Base-by-base conservation (phyloP, 768 basidiomycete genomes). In the Pleurotus pulmonarius region DNA sequence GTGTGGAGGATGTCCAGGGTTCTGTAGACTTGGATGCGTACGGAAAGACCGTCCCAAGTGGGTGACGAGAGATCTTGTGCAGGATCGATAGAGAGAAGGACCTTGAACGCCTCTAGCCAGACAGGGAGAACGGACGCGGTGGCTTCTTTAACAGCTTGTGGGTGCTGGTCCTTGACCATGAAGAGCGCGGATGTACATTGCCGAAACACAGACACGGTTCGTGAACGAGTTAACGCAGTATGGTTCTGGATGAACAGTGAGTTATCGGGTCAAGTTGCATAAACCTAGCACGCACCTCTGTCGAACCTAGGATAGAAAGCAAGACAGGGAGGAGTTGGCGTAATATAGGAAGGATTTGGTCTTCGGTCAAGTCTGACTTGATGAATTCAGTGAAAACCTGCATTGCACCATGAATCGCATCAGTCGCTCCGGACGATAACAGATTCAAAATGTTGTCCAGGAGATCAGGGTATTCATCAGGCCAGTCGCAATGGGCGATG, bases 351-450 rank as follows among this genome's bases (percentile, higher is more conserved):
- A 98, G 72, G 34, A 97, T 86, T 75, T 98, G 96, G 65, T 98
- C 95, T 67, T 98, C 97, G 7, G 90, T 90, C 59, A 98, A 73
- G 65, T 95, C 95, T 5, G 90, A 85, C 69, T 91, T 88, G 65
- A 96, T 90, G 69, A 98, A 95, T 65, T 99, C 97, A 7, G 88
- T 87, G 64, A 99, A 85, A 18, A 98, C 91, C 68, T 94, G 87
- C 91, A 99, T 94, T 20, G 95, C 89, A 20, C 97, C 97, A 70
- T 98, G 94, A 5, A 97, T 90, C 4, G 91, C 81, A 56, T 84
- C 80, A 0, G 89, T 72, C 2, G 86, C 85, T 44, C 75, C 78
- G 2, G 90, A 88, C 2, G 88, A 87, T 22, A 98, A 79, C 8
- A 96, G 82, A 34, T 72, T 70, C 59, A 98, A 85, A 16, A 99